Percentiles rank a stretch among this genome's conserved stretches.
Evolutionary conservation across 2,329 filamentous ascomycete genomes (phyloP).

Genomic region (Pyrenophora seminiperda): DNA sequence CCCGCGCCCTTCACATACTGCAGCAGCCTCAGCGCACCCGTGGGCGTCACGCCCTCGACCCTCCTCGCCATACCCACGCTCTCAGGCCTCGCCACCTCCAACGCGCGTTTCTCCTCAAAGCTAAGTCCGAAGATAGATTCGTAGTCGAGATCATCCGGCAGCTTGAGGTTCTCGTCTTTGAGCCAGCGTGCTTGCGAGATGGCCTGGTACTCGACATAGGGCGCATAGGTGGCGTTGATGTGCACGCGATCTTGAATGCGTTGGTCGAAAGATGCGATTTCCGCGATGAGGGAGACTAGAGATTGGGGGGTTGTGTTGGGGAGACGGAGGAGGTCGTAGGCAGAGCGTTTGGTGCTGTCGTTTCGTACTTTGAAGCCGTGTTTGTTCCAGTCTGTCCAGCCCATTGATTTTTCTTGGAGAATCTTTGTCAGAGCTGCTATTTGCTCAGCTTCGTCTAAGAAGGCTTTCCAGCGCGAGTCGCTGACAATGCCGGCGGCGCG

Average conservation of each 20-base stretch:
- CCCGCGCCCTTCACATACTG: conserved; percentile 61
- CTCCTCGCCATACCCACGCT: conserved; percentile 86
- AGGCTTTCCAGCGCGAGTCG: conserved; percentile 77
- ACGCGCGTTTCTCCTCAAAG: conserved; percentile 74
- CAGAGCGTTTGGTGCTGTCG: conserved; percentile 70
- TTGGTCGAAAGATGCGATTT: conserved; percentile 58
- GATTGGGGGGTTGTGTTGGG: conserved; percentile 59
- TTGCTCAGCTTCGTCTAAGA: conserved; percentile 67
- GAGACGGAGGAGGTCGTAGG: conserved; percentile 78
- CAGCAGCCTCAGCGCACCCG: conserved; percentile 62
- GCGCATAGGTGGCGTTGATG: conserved; percentile 85
- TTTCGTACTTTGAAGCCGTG: conserved; percentile 71
- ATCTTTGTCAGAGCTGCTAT: conserved; percentile 68
- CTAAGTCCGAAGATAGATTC: conserved; percentile 73
- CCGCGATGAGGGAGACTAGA: conserved; percentile 64
- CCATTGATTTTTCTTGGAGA: conserved; percentile 64
- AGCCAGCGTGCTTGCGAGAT: conserved; percentile 69
- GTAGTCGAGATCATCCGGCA: conserved; percentile 81
- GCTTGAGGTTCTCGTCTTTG: conserved; percentile 73
- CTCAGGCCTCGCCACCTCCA: conserved; percentile 75
- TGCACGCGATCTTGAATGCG: conserved; percentile 71
- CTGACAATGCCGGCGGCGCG: conserved; percentile 76
- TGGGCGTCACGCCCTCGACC: conserved; percentile 74
- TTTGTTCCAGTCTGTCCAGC: conserved; percentile 69
- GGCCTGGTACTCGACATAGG: conserved; percentile 78